phyloP scores from a whole-genome alignment of 352 stramenopile species.

The Globisporangium radiosum region DNA sequence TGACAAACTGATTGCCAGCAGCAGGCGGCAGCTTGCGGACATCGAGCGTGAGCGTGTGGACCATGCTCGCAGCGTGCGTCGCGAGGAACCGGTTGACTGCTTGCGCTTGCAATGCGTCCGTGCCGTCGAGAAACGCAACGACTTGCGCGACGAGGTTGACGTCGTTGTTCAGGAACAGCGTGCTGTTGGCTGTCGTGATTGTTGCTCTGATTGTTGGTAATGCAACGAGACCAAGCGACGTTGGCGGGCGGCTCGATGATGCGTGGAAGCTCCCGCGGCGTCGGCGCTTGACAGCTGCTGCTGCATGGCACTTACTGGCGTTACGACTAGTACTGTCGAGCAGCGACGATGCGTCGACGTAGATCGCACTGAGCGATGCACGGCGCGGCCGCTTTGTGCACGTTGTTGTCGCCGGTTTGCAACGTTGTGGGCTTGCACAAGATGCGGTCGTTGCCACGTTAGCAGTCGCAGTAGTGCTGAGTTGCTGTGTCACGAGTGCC shows the following conservation, averaged over 20 bases:
- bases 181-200: slow-evolving; percentile 1
- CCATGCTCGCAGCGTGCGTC: slow-evolving; percentile 33
- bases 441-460: background rate
- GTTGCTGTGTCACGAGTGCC: slow-evolving; percentile 48
- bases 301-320: too few species aligned
- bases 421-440: background rate
- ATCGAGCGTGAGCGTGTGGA: slow-evolving; percentile 42
- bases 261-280: slow-evolving; percentile 1
- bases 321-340: background rate
- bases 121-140: slow-evolving; percentile 46
- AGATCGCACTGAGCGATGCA: slow-evolving; percentile 8
- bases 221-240: background rate
- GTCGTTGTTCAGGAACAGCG: slow-evolving; percentile 43
- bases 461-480: background rate
- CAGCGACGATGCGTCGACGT: background rate
- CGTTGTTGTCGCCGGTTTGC: background rate
- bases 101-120: slow-evolving; percentile 34
- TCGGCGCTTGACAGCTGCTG: background rate
- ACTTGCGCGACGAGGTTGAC: slow-evolving; percentile 49
- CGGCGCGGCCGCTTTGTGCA: slow-evolving; percentile 10
- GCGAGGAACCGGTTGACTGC: slow-evolving; percentile 48
- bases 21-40: background rate
- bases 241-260: background rate
- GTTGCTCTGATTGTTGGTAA: background rate
- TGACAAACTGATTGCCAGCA: slow-evolving; percentile 12